A percentile compares a stretch with the other conserved stretches of the same genome.
These are phyloP conservation scores for Penicillium maclennaniae DNA, from an alignment of 495 filamentous ascomycete genomes.

Conservation along the genomic window DNA sequence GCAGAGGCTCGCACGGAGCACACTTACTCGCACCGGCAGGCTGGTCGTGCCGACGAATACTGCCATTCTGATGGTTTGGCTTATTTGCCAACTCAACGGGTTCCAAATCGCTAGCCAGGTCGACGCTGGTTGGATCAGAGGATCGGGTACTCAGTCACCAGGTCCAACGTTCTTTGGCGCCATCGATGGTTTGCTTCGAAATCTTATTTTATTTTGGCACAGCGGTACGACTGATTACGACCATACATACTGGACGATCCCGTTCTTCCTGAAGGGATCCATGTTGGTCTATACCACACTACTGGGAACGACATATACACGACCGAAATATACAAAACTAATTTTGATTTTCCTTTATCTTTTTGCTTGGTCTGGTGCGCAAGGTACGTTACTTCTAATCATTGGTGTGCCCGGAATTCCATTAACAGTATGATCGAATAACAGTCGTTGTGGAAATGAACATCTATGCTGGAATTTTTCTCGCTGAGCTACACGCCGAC, in stretches of 20 bases:
- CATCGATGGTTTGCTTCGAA: conserved; percentile 2
- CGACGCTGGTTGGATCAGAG: conserved; percentile 10
- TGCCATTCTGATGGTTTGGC: conserved; percentile 2
- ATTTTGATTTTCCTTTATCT: conserved; percentile 12
- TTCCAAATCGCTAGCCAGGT: conserved; percentile 5
- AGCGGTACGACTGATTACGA: conserved; percentile 7
- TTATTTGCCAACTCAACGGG: conserved; percentile 12
- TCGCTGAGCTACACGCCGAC: conserved; percentile 13
- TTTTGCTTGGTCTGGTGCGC: conserved; percentile 9
- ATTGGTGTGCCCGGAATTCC: background rate
- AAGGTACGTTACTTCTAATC: conserved; percentile 1
- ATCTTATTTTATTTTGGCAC: conserved; percentile 11
- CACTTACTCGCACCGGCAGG: conserved; percentile 5
- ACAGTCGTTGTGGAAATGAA: conserved; percentile 15
- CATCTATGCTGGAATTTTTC: conserved; percentile 17
- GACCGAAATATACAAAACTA: conserved; percentile 3
- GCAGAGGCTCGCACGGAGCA: conserved; percentile 4
- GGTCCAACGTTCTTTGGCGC: conserved; percentile 9
- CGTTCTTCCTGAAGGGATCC: conserved; percentile 14
- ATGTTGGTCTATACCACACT: conserved; percentile 15
- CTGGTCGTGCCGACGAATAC: conserved; percentile 11
- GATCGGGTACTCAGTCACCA: background rate
- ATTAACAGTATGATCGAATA: background rate
- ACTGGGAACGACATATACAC: conserved; percentile 8
- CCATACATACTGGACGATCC: conserved; percentile 14